phyloP scores from a whole-genome alignment of 2,329 filamentous ascomycete genomes.

The Stachybotrys chartarum region DNA sequence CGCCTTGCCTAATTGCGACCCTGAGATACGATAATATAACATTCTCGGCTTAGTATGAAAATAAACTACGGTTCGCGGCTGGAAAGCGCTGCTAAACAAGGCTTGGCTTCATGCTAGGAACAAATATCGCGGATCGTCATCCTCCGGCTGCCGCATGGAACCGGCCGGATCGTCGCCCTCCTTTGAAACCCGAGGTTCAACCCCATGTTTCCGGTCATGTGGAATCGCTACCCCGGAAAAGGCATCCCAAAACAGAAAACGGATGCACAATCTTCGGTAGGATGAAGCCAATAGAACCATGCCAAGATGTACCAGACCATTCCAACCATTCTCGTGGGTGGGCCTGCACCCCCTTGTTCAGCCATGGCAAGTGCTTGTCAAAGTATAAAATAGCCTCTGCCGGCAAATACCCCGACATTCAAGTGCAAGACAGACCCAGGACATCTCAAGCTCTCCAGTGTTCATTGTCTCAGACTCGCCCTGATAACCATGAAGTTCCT shows the following conservation, averaged over 20 bases:
- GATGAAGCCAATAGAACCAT: not conserved
- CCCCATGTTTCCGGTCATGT: not conserved
- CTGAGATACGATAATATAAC: not conserved
- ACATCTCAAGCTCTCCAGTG: not conserved
- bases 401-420: no score
- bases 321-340: not conserved
- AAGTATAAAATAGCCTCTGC: not conserved
- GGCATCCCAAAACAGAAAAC: not conserved
- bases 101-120: not conserved
- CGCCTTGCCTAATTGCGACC: no score
- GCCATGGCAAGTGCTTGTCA: not conserved
- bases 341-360: not conserved
- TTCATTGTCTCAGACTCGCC: not conserved
- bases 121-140: not conserved
- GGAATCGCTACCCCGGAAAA: not conserved
- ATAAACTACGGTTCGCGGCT: not conserved
- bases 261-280: not conserved
- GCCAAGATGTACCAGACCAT: not conserved
- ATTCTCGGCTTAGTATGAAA: not conserved
- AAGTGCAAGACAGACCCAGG: no score
- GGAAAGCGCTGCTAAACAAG: not conserved
- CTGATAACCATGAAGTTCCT: not conserved
- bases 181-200: not conserved
- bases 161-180: slow-evolving; percentile 1
- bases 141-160: not conserved